Evolutionary conservation across 345 rosid genomes (phyloP), one percentile per base, ranked within the genome.

Genomic region (Sisymbrium irio): DNA sequence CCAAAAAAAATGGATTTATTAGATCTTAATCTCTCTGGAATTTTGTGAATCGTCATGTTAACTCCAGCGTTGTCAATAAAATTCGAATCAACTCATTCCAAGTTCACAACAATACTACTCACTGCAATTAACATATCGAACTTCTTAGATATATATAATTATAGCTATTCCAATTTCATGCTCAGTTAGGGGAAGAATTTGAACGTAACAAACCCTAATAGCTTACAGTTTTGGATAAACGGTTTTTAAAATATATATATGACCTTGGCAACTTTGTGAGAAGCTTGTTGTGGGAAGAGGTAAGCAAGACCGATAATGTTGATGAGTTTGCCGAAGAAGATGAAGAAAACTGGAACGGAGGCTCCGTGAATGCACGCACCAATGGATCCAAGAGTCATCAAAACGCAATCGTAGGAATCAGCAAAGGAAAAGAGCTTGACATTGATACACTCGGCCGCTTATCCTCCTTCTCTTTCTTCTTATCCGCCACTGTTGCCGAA

Each of bases 341-440:
- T 88, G 84, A 95, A 95, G 84, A 95, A 95, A 10, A 95, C 84
- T 12, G 99, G 99, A 11, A 95, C 97, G 0, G 99, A 92, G 75
- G 87, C 96, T 3, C 99, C 99, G 55, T 95, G 99, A 78, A 84
- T 30, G 64, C 85, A 81, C 11, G 97, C 99, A 25, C 89, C 97
- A 6, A 92, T 65, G 25, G 99, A 95, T 61, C 99, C 99, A 42
- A 92, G 19, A 14, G 67, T 78, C 99, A 95, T 95, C 45, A 95
- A 68, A 55, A 89, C 79, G 45, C 58, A 83, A 58, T 95, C 99
- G 54, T 86, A 85, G 22, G 25, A 81, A 67, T 95, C 99, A 8
- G 99, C 97, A 81, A 87, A 92, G 12, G 88, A 74, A 76, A 95
- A 95, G 3, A 95, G 72, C 65, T 95, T 95, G 4, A 33, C 41